Percentiles rank a stretch among this genome's conserved stretches.
phyloP scores from a whole-genome alignment of 75 land plant genomes.

The Picea sitchensis region DNA sequence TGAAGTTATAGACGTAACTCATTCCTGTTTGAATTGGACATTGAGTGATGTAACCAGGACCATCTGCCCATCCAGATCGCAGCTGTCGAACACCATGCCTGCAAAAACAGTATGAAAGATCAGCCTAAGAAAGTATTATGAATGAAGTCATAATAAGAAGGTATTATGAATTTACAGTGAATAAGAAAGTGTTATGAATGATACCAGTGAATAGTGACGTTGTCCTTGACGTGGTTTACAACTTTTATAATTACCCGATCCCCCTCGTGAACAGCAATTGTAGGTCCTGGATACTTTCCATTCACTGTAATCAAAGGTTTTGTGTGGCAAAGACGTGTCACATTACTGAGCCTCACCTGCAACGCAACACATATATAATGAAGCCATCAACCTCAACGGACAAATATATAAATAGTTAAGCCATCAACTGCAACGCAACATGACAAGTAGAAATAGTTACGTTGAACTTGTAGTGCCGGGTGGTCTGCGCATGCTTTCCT shows the following conservation, averaged over 20 bases:
- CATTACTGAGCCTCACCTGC: conserved; percentile 36
- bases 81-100: conserved; percentile 47
- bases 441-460: too few relatives aligned
- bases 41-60: conserved; percentile 47
- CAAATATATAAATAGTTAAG: too few relatives aligned
- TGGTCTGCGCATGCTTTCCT: too few relatives aligned
- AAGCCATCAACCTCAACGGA: too few relatives aligned
- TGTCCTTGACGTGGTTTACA: conserved; percentile 24
- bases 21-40: conserved; percentile 49
- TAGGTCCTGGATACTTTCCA: conserved; percentile 57
- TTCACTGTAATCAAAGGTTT: conserved; percentile 43
- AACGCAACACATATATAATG: background rate
- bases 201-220: conserved; percentile 52
- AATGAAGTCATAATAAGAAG: too few relatives aligned
- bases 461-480: too few relatives aligned
- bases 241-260: conserved; percentile 35
- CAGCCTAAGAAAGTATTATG: too few relatives aligned
- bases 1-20: conserved; percentile 42
- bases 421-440: too few relatives aligned
- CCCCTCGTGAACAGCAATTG: conserved; percentile 35
- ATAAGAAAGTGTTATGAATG: too few relatives aligned
- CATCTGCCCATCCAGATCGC: conserved; percentile 41
- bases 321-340: conserved; percentile 33
- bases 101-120: background rate
- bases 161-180: too few relatives aligned